A percentile compares a stretch with the other conserved stretches of the same genome.
These are phyloP conservation scores for Nissolia schottii DNA, from an alignment of 306 rosid species.

Conservation along the genomic window DNA sequence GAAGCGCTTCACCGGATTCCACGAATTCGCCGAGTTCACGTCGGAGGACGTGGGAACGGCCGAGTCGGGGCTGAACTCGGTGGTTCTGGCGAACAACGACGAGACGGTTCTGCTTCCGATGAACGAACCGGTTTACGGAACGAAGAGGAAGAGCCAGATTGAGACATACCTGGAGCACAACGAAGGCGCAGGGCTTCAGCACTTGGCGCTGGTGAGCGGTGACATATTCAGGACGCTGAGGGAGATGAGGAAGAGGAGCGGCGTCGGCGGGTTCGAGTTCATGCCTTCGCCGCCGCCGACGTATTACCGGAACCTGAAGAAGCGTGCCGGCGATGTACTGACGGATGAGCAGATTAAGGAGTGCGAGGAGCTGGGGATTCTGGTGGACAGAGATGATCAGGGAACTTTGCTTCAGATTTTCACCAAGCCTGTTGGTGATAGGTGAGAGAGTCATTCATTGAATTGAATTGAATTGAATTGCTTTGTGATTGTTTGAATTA, in stretches of 20 bases:
- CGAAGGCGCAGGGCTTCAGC: slow-evolving; percentile 89
- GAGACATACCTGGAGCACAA: slow-evolving; percentile 93
- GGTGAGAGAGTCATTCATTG: slow-evolving; percentile 33
- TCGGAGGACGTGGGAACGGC: slow-evolving; percentile 86
- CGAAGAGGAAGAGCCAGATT: slow-evolving; percentile 86
- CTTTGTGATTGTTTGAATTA: neutral
- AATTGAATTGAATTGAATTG: too few relatives aligned
- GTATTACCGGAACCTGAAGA: slow-evolving; percentile 64
- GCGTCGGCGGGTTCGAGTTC: slow-evolving; percentile 78
- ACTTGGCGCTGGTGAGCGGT: slow-evolving; percentile 53
- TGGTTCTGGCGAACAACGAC: slow-evolving; percentile 70
- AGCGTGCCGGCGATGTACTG: slow-evolving; percentile 65
- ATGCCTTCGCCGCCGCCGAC: slow-evolving; percentile 96
- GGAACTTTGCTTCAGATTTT: slow-evolving; percentile 94
- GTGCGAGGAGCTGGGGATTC: slow-evolving; percentile 86
- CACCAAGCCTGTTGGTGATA: slow-evolving; percentile 91
- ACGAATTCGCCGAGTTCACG: slow-evolving; percentile 95
- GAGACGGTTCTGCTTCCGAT: slow-evolving; percentile 72
- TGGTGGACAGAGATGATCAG: slow-evolving; percentile 88
- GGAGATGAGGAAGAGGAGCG: slow-evolving; percentile 76
- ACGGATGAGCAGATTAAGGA: slow-evolving; percentile 64
- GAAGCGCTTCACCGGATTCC: slow-evolving; percentile 66
- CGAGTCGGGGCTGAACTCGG: slow-evolving; percentile 86
- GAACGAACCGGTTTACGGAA: slow-evolving; percentile 88
- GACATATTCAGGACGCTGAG: slow-evolving; percentile 73